A percentile compares a stretch with the other conserved stretches of the same genome.
phyloP scores from a whole-genome alignment of 306 rosid species.

The Macrotyloma uniflorum region DNA sequence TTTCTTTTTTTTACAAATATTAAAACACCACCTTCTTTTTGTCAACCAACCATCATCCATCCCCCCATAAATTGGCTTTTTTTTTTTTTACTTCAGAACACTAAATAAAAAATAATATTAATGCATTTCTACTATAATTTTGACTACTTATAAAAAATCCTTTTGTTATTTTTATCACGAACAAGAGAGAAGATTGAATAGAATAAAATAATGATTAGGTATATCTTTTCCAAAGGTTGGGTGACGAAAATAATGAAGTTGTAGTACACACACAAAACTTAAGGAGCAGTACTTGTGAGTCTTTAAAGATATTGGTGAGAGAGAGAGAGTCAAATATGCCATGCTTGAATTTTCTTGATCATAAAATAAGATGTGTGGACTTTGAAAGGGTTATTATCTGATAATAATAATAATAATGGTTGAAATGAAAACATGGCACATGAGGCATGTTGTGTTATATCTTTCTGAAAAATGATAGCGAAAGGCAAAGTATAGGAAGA shows the following conservation, averaged over 20 bases:
- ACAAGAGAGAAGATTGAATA: too few relatives aligned
- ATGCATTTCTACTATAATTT: background rate
- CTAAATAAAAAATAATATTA: background rate
- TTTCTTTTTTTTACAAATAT: background rate
- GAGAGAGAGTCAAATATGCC: slow-evolving; percentile 28
- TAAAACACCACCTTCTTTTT: background rate
- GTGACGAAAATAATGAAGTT: too few relatives aligned
- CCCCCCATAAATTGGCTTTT: background rate
- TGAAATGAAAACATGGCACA: slow-evolving; percentile 32
- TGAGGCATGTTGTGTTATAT: slow-evolving; percentile 17
- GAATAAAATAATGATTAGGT: too few relatives aligned
- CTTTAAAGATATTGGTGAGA: background rate
- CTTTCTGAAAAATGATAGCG: slow-evolving; percentile 23
- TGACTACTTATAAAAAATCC: too few relatives aligned
- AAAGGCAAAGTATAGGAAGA: slow-evolving; percentile 36
- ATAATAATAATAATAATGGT: background rate
- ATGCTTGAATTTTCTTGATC: slow-evolving; percentile 14
- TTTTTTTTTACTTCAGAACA: background rate
- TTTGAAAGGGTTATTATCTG: slow-evolving; percentile 19
- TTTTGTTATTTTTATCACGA: too few relatives aligned
- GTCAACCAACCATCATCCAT: background rate
- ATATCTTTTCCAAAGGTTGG: too few relatives aligned
- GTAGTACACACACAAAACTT: too few relatives aligned
- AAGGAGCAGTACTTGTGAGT: background rate
- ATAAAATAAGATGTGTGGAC: slow-evolving; percentile 12